Evolutionary conservation across 1,139 yeast genomes (phyloP).

Genomic region (Hansenula lynferdii): DNA sequence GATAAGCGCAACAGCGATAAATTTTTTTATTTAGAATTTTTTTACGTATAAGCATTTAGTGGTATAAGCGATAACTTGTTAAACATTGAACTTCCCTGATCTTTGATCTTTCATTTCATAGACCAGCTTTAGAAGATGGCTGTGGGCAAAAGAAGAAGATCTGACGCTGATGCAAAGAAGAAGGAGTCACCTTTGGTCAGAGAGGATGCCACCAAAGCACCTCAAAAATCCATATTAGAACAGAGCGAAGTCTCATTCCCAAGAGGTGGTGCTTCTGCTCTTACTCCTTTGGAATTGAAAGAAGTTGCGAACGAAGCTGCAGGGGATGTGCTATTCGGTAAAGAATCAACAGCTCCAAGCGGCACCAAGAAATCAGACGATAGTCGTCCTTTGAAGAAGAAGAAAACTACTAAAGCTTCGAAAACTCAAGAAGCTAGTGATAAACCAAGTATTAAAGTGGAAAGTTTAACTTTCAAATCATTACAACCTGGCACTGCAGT

Average conservation of each 20-base stretch:
- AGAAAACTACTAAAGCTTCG: constrained; percentile 23
- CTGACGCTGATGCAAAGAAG: constrained; percentile 21
- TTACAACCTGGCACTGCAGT: constrained; percentile 68
- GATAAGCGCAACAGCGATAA: not conserved
- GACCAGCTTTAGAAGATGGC: constrained; percentile 9
- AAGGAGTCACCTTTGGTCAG: constrained; percentile 32
- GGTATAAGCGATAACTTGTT: not conserved
- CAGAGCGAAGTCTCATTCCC: constrained; percentile 74
- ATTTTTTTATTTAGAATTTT: not conserved
- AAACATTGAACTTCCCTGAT: not conserved
- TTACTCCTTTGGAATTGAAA: constrained; percentile 87
- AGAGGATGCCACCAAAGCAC: constrained; percentile 31
- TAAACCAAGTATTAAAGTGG: constrained; percentile 34
- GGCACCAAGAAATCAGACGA: constrained; percentile 22
- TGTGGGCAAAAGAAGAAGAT: constrained; percentile 30
- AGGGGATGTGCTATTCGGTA: constrained; percentile 72
- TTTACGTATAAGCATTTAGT: not conserved
- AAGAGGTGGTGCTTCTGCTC: constrained; percentile 87
- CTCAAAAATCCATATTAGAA: constrained; percentile 27
- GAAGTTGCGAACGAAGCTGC: constrained; percentile 93
- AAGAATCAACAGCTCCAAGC: constrained; percentile 24
- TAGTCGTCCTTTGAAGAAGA: constrained; percentile 33
- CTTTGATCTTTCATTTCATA: not conserved
- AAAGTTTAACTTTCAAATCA: constrained; percentile 55
- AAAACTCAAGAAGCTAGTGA: constrained; percentile 25